A percentile compares a stretch with the other conserved stretches of the same genome.
These are phyloP conservation scores for Iris macrosiphon DNA, from an alignment of 106 monocot genomes.

Conservation along the genomic window DNA sequence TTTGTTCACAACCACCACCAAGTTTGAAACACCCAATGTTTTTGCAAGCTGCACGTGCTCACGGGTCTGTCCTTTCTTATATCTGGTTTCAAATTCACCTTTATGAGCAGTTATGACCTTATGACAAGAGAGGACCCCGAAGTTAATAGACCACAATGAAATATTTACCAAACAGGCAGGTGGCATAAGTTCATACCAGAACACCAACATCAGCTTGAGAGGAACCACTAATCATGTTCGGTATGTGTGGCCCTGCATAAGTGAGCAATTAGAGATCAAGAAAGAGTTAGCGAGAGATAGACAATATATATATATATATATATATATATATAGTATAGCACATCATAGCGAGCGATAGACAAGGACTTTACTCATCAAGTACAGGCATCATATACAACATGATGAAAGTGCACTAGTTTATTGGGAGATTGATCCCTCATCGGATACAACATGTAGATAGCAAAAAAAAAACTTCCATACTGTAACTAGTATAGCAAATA, in stretches of 20 bases:
- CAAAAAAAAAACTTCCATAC: too few species aligned
- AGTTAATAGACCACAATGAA: not conserved
- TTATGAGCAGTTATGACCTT: slow-evolving; percentile 93
- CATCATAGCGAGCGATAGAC: too few species aligned
- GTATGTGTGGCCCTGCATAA: slow-evolving; percentile 80
- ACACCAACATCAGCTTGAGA: slow-evolving; percentile 95
- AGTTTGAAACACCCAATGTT: slow-evolving; percentile 81
- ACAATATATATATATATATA: too few species aligned
- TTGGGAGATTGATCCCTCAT: too few species aligned
- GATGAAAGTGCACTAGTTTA: too few species aligned
- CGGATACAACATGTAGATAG: too few species aligned
- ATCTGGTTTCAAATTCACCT: slow-evolving; percentile 95
- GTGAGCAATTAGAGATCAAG: not conserved
- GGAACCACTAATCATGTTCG: slow-evolving; percentile 95
- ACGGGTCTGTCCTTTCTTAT: slow-evolving; percentile 84
- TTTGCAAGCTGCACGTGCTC: slow-evolving; percentile 89
- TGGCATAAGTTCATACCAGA: slow-evolving; percentile 41
- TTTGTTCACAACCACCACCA: slow-evolving; percentile 85
- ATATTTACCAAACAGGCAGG: not conserved
- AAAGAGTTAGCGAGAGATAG: not conserved
- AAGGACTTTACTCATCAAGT: too few species aligned
- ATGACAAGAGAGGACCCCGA: not conserved
- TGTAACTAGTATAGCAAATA: too few species aligned
- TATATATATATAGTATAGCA: too few species aligned
- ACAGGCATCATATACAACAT: too few species aligned